phyloP scores from a whole-genome alignment of 2,329 filamentous ascomycete species.

The Blastomyces percursus region DNA sequence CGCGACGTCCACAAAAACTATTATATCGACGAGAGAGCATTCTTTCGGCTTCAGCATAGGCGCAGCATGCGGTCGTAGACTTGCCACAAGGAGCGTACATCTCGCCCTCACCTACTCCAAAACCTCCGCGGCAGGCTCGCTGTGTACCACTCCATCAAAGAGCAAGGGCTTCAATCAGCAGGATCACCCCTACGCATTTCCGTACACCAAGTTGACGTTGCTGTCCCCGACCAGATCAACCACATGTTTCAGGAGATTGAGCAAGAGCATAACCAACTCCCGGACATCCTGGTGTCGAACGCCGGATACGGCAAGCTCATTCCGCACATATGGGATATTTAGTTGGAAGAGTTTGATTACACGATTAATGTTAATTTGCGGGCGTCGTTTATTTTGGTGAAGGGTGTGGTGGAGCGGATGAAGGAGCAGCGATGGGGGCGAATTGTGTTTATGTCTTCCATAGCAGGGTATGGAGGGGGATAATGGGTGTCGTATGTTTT shows the following conservation, averaged over 20 bases:
- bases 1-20: background rate
- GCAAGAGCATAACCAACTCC: slow-evolving; percentile 41
- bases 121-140: slow-evolving; percentile 38
- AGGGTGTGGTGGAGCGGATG: slow-evolving; percentile 52
- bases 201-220: slow-evolving; percentile 49
- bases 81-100: slow-evolving; percentile 43
- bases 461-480: slow-evolving; percentile 52
- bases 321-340: slow-evolving; percentile 46
- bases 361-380: slow-evolving; percentile 52
- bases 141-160: slow-evolving; percentile 35
- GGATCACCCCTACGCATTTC: slow-evolving; percentile 37
- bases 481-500: slow-evolving; percentile 45
- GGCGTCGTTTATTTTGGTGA: slow-evolving; percentile 51
- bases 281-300: slow-evolving; percentile 56
- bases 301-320: slow-evolving; percentile 57
- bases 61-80: slow-evolving; percentile 45
- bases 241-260: slow-evolving; percentile 46
- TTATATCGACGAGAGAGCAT: background rate
- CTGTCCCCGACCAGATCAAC: slow-evolving; percentile 42
- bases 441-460: slow-evolving; percentile 53
- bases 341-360: slow-evolving; percentile 53
- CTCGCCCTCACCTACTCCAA: slow-evolving; percentile 51
- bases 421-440: slow-evolving; percentile 49
- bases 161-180: slow-evolving; percentile 12
- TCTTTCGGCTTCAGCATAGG: slow-evolving; percentile 43